Base-by-base conservation (phyloP, 352 stramenopile genomes). In the Pythium brachiatum region DNA sequence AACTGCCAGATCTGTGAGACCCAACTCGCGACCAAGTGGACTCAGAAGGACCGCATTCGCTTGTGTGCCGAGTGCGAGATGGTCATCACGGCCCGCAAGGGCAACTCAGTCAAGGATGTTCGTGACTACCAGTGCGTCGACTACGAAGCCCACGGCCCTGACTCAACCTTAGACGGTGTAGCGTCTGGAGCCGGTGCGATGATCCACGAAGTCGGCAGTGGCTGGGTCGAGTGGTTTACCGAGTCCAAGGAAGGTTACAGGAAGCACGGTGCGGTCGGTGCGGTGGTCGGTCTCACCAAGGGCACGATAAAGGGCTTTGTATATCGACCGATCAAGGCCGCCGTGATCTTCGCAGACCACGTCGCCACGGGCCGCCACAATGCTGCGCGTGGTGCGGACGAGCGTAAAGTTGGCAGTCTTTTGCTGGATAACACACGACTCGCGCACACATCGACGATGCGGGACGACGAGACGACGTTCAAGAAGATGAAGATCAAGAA, bases 331-430 rank as follows among this genome's bases (percentile, higher is more conserved):
- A 57, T 89, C 9, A 57, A 83, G 16, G 81, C 79, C 2, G 79
- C 70, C 2, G 74, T 75, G 4, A 57, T 88, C 13, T 85, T 90
- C 60, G 78, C 79, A 7, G 78, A 89, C 43, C 77, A 86, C 48
- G 58, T 90, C 29, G 79, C 68, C 8, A 86, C 77, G n/a, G 79
- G 81, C 13, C 66, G 68, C n/a, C 79, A 86, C 60, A 90, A 90
- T 52, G 60, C 76, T 7, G 55, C 66, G 32, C 78, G 71, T 9
- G 57, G 48, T 13, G 52, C 68, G 25, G 68, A 78, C 16, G 62
- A 79, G 15, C 75, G 66, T 34, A 87, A 75, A 57, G 78, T 73
- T 29, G 75, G 73, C 11, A 72, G 63, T 4, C 62, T 83, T 18
- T 73, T 86, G 44, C 61, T 66, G 2, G 72, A 80, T 13, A 76